Base-by-base conservation (phyloP, 2,329 filamentous ascomycete genomes). In the Pseudomassariella vexata region DNA sequence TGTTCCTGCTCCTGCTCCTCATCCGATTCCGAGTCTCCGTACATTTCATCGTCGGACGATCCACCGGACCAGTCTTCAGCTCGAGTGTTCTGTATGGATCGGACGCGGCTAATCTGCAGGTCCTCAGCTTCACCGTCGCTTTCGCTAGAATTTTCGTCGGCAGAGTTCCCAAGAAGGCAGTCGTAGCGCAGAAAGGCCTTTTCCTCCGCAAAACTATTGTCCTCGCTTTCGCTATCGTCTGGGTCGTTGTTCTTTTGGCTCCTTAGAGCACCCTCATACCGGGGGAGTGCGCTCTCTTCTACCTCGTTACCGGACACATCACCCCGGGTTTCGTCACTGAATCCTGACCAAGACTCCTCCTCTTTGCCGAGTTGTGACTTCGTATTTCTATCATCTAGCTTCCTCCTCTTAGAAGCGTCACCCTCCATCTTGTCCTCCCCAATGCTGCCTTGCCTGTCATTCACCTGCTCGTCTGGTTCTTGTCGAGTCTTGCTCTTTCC, bases 171-270 rank as follows among this genome's bases (percentile, higher is more conserved):
- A 1, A 73, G 53, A 10, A 72, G 54, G 22, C 61, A 50, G 18
- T 69, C 66, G 33, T 66, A 66, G 28, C 67, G 67, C 5, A 62
- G 50, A 37, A 58, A 53, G 17, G 52, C 56, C 20, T 50, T 63
- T 32, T 62, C 64, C 34, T 55, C 41, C 14, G 28, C 31, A 37
- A 58, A 53, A 16, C 51, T 56, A 19, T 50, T 63, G 32, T 62
- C 64, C 34, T 55, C 41, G 12, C 26, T 29, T 5, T 36, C 37
- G 15, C 21, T 33, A 19, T 33, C 37, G 4, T 28, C 23, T 9
- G 22, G 17, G 9, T 16, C 50, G 4, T 16, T 16, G n/a, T n/a
- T n/a, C n/a, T n/a, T n/a, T n/a, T n/a, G n/a, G n/a, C n/a, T n/a
- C n/a, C n/a, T n/a, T n/a, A n/a, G n/a, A n/a, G n/a, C n/a, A n/a